These are phyloP conservation scores for Colletotrichum eleusines DNA, from an alignment of 2,329 filamentous ascomycete genomes.

Conservation along the genomic window DNA sequence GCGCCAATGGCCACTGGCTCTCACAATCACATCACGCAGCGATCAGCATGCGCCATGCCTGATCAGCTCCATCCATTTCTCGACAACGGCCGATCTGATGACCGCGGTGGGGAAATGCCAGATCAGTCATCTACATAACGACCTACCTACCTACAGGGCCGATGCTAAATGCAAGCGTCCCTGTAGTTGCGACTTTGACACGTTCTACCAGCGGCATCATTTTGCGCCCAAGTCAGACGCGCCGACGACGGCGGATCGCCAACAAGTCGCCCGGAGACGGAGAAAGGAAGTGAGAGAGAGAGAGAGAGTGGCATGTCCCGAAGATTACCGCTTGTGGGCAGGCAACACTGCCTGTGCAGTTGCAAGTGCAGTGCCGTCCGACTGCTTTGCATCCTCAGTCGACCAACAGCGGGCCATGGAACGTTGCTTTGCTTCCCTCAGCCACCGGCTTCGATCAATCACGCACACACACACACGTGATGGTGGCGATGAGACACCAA, in stretches of 20 bases:
- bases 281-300: too few relatives aligned
- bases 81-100: slow-evolving; percentile 15
- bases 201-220: slow-evolving; percentile 5
- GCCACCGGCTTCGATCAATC: slow-evolving; percentile 18
- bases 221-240: slow-evolving; percentile 14
- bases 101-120: slow-evolving; percentile 33
- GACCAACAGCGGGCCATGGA: slow-evolving; percentile 21
- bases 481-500: slow-evolving; percentile 13
- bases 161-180: slow-evolving; percentile 15
- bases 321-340: not conserved
- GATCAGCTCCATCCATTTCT: slow-evolving; percentile 23
- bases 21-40: slow-evolving; percentile 2
- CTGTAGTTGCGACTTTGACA: slow-evolving; percentile 18
- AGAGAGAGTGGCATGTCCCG: slow-evolving; percentile 9
- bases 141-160: slow-evolving; percentile 23
- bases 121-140: slow-evolving; percentile 15
- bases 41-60: slow-evolving; percentile 21
- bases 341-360: not conserved
- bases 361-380: not conserved
- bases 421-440: slow-evolving; percentile 38
- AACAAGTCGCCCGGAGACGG: slow-evolving; percentile 13
- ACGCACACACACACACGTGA: slow-evolving; percentile 20
- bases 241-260: slow-evolving; percentile 18
- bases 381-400: not conserved
- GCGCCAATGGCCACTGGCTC: slow-evolving; percentile 28